Percentiles rank a stretch among this genome's conserved stretches.
phyloP scores from a whole-genome alignment of 176 grass and related monocot species.

The Musa itinerans region DNA sequence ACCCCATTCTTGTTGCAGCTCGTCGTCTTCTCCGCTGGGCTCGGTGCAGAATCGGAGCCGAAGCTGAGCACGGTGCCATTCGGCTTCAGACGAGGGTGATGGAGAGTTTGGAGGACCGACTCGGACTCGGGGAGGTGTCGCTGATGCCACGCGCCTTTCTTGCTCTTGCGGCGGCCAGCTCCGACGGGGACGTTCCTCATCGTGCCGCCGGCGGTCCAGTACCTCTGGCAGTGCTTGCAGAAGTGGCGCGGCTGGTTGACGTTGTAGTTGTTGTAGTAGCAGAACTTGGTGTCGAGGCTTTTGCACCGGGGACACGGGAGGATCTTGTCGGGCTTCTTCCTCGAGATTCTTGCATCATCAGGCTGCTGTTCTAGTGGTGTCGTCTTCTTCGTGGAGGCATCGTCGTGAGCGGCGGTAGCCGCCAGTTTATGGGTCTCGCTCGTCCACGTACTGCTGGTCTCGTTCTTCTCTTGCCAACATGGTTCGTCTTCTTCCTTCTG shows the following conservation, averaged over 20 bases:
- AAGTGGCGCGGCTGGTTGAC: constrained; percentile 23
- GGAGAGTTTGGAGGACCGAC: neutral
- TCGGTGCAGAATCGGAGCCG: neutral
- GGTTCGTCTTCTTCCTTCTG: neutral
- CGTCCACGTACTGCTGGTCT: neutral
- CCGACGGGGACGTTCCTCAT: constrained; percentile 24
- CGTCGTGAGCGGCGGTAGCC: neutral
- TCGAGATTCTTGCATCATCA: neutral
- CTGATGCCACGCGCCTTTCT: neutral
- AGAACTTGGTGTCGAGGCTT: constrained; percentile 24
- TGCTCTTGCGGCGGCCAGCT: constrained; percentile 23
- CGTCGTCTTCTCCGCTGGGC: neutral
- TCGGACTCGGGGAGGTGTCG: neutral
- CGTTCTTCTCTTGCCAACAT: constrained; percentile 2
- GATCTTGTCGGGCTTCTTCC: constrained; percentile 24
- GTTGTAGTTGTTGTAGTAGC: constrained; percentile 25
- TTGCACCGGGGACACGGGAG: constrained; percentile 16
- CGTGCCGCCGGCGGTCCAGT: constrained; percentile 23
- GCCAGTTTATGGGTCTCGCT: neutral
- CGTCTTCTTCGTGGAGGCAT: neutral
- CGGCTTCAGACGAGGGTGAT: neutral
- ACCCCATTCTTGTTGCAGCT: neutral
- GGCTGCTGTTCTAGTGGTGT: neutral
- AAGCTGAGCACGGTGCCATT: constrained; percentile 18
- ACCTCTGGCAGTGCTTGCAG: constrained; percentile 24